Conservation (phyloP, 2,329 filamentous ascomycete genomes). For the Sclerotinia minor region DNA sequence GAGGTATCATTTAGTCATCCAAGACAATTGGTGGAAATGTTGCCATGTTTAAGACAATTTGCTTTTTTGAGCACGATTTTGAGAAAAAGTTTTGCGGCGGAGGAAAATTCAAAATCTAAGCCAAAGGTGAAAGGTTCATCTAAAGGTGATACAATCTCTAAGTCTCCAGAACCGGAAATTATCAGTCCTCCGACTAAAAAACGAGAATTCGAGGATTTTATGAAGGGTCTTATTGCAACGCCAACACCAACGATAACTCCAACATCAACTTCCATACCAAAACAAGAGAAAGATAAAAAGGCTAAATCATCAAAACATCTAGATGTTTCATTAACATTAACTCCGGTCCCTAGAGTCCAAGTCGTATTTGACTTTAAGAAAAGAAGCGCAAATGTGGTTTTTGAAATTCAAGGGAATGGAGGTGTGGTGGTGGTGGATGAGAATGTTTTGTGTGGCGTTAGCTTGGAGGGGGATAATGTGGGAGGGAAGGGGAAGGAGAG, state of each 20-base stretch:
- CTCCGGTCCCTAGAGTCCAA: conserved; percentile 37
- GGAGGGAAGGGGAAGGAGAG: conserved; percentile 20
- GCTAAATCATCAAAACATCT: conserved; percentile 9
- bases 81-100: conserved; percentile 54
- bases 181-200: conserved; percentile 32
- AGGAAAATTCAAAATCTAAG: not conserved
- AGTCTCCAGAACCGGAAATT: not conserved
- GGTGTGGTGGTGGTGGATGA: conserved; percentile 38
- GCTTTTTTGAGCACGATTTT: conserved; percentile 68
- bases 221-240: conserved; percentile 25
- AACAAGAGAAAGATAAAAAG: not conserved
- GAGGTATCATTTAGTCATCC: conserved; percentile 77
- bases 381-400: conserved; percentile 38
- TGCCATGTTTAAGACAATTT: conserved; percentile 76
- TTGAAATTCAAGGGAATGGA: conserved; percentile 39
- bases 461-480: conserved; percentile 25
- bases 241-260: too few relatives aligned
- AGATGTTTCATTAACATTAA: conserved; percentile 39
- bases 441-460: conserved; percentile 37
- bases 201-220: conserved; percentile 39
- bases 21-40: conserved; percentile 68
- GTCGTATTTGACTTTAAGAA: conserved; percentile 38
- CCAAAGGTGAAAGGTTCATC: not conserved
- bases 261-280: conserved; percentile 26
- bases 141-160: not conserved